Percentiles rank a stretch among this genome's conserved stretches.
Evolutionary conservation across 2,329 filamentous ascomycete genomes (phyloP).

Genomic region (Lomentospora prolificans): DNA sequence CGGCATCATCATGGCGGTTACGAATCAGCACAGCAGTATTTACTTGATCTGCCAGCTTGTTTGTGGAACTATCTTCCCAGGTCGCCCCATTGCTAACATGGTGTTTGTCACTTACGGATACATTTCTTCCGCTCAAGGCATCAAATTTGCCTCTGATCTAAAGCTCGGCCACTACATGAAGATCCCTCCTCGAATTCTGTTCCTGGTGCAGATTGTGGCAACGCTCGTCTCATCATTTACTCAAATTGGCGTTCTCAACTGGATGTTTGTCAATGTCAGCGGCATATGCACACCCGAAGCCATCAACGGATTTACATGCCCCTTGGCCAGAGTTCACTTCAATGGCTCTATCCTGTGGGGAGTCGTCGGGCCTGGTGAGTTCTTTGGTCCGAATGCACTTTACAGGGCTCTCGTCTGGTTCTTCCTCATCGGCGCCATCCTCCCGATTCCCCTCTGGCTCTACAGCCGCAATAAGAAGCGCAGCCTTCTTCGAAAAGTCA

Average conservation of each 20-base stretch:
- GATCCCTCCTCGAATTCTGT: slow-evolving; percentile 69
- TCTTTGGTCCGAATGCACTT: slow-evolving; percentile 67
- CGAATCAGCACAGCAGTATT: slow-evolving; percentile 79
- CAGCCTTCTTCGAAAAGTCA: slow-evolving; percentile 64
- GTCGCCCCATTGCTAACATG: slow-evolving; percentile 83
- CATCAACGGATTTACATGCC: slow-evolving; percentile 82
- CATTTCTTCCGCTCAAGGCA: slow-evolving; percentile 78
- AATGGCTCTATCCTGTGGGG: slow-evolving; percentile 87
- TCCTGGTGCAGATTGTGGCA: slow-evolving; percentile 67
- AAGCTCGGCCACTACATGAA: slow-evolving; percentile 88
- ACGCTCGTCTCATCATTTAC: slow-evolving; percentile 69
- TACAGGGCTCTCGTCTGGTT: slow-evolving; percentile 74
- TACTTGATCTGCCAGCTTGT: slow-evolving; percentile 81
- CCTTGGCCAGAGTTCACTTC: slow-evolving; percentile 80
- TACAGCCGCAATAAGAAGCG: slow-evolving; percentile 50
- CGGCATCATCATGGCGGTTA: slow-evolving; percentile 87
- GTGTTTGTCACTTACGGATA: slow-evolving; percentile 88
- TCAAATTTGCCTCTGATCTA: slow-evolving; percentile 80
- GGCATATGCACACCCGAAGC: slow-evolving; percentile 69
- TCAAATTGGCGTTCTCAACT: slow-evolving; percentile 78
- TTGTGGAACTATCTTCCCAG: slow-evolving; percentile 72
- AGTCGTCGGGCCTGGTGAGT: slow-evolving; percentile 71
- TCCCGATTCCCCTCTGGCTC: slow-evolving; percentile 66
- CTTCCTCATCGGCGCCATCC: slow-evolving; percentile 65
- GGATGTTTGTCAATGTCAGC: slow-evolving; percentile 74